Evolutionary conservation across 2,329 filamentous ascomycete genomes (phyloP).

Genomic region (Colletotrichum sp.): DNA sequence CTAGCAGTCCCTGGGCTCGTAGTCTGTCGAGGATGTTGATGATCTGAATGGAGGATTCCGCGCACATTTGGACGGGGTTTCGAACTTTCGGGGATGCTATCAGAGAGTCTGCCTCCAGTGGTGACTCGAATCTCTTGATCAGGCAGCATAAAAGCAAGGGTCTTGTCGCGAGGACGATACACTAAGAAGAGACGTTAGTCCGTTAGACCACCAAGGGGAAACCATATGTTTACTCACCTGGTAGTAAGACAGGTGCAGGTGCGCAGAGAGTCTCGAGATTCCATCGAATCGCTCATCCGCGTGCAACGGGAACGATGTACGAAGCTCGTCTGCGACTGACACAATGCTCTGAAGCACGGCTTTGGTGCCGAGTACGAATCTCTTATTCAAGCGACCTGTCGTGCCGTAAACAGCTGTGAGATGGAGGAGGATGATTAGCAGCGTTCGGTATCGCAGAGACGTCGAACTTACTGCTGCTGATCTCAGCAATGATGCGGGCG

Average conservation of each 20-base stretch:
- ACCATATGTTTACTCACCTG: conserved; percentile 24
- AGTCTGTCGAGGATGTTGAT: conserved; percentile 46
- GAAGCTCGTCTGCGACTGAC: conserved; percentile 32
- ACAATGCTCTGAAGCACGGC: conserved; percentile 33
- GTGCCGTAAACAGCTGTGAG: conserved; percentile 32
- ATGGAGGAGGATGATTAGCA: neutral
- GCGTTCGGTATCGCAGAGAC: neutral
- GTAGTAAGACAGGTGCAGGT: conserved; percentile 37
- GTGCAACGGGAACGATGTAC: conserved; percentile 31
- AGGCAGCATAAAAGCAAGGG: conserved; percentile 35
- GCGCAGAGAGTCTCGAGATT: conserved; percentile 34
- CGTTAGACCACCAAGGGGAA: fast-evolving
- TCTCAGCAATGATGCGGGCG: conserved; percentile 32
- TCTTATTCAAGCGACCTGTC: conserved; percentile 31
- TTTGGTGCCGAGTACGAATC: conserved; percentile 35
- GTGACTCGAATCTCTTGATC: conserved; percentile 34
- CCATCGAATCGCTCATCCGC: conserved; percentile 35
- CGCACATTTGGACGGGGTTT: conserved; percentile 36
- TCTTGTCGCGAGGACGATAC: conserved; percentile 35
- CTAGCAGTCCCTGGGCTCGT: conserved; percentile 49
- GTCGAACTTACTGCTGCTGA: conserved; percentile 29
- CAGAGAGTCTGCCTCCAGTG: conserved; percentile 30
- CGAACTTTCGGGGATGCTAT: conserved; percentile 38
- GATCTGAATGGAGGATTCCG: conserved; percentile 36
- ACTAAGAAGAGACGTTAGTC: conserved; percentile 20